Evolutionary conservation across 331 rosid genomes (phyloP).

Genomic region (Telfairia occidentalis): DNA sequence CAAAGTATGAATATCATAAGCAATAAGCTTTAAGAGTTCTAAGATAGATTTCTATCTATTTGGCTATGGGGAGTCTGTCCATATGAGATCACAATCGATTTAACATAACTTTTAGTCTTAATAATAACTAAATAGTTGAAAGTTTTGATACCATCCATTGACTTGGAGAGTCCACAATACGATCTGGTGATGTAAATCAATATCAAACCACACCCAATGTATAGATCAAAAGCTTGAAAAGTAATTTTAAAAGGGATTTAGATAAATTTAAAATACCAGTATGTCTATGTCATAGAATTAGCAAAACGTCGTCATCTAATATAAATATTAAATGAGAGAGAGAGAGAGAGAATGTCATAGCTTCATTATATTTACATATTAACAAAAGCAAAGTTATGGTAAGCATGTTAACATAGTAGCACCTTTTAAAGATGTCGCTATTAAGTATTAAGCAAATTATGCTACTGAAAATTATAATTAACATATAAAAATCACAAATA

Average conservation of each 20-base stretch:
- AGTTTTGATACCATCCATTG: not conserved
- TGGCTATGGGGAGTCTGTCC: not conserved
- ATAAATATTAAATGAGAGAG: not conserved
- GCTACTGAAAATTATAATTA: not conserved
- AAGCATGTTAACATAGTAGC: not conserved
- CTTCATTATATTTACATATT: not conserved
- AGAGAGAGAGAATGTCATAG: not conserved
- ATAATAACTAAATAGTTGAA: not conserved
- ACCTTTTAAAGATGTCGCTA: not conserved
- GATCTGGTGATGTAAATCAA: not conserved
- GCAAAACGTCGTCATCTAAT: not conserved
- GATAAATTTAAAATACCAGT: not conserved
- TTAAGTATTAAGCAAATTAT: not conserved
- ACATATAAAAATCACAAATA: not conserved
- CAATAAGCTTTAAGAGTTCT: not conserved
- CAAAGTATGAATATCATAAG: slow-evolving; percentile 1
- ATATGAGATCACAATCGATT: no score
- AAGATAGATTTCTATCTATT: not conserved
- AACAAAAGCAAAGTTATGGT: not conserved
- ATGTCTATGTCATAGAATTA: no score
- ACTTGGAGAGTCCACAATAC: not conserved
- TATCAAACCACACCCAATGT: not conserved
- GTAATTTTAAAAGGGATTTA: not conserved
- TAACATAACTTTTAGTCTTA: no score
- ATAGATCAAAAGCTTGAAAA: not conserved